Conservation (phyloP, 805 yeast species). For the Lachancea dasiensis region DNA sequence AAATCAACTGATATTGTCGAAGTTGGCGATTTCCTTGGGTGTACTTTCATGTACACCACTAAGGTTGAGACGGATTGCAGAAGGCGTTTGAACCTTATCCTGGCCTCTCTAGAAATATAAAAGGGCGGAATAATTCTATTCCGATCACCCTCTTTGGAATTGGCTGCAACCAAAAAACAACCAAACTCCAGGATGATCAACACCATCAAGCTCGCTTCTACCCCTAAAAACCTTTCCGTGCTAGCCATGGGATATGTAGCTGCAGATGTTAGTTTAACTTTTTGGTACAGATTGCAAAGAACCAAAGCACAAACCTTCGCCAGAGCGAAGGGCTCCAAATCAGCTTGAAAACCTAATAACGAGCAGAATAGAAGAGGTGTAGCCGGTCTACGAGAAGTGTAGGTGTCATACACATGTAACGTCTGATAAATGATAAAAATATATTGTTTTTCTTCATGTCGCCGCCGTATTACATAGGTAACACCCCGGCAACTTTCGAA, state of each 20-base stretch:
- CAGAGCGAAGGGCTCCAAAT: slow-evolving; percentile 14
- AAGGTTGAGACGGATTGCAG: too few relatives aligned
- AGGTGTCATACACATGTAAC: slow-evolving; percentile 2
- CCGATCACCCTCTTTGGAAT: not conserved
- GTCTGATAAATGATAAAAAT: slow-evolving; percentile 4
- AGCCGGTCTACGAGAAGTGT: slow-evolving; percentile 1
- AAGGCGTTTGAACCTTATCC: too few relatives aligned
- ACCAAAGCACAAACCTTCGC: slow-evolving; percentile 13
- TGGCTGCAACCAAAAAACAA: not conserved
- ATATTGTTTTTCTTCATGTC: not conserved
- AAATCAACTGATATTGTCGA: too few relatives aligned
- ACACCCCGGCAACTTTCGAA: too few relatives aligned
- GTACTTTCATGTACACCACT: too few relatives aligned
- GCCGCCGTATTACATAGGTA: too few relatives aligned
- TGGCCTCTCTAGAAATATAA: not conserved
- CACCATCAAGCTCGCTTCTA: slow-evolving; percentile 15
- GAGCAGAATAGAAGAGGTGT: not conserved
- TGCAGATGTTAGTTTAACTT: slow-evolving; percentile 15
- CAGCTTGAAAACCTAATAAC: not conserved
- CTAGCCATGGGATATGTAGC: slow-evolving; percentile 16
- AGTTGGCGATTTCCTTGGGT: too few relatives aligned
- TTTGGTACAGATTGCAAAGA: slow-evolving; percentile 17
- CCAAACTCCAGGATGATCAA: slow-evolving; percentile 14
- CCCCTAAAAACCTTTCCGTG: slow-evolving; percentile 16
- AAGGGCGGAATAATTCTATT: not conserved